Base-by-base conservation (phyloP, 2,329 filamentous ascomycete genomes). In the Epichloe festucae region DNA sequence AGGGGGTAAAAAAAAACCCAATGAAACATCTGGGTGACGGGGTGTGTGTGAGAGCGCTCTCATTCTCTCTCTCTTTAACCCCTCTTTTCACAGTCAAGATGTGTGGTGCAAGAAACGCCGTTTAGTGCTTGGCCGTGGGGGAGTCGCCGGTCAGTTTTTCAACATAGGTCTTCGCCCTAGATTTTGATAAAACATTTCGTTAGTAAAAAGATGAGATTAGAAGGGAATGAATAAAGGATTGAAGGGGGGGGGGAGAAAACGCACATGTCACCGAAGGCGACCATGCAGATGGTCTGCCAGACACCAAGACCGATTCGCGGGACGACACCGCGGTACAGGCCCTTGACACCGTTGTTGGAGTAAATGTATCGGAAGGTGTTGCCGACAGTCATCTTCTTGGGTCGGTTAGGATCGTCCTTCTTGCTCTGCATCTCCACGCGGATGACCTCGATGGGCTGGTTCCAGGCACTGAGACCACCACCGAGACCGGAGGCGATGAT, bases 221-320 rank as follows among this genome's bases (percentile, higher is more conserved):
- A 10, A 46, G 11, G 11, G 15, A 12, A 43, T 43, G 11, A 38
- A n/a, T 36, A 27, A 49, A 42, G n/a, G 19, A 41, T 47, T 17
- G 38, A 55, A 52, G 53, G 36, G 45, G 57, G 53, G 36, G 44
- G 57, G 23, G 2, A 1, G 4, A 5, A 23, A 23, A 81, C 89
- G 77, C 74, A 94, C 89, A 95, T 90, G 74, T 97, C 93, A 73
- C 93, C 93, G 71, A 97, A 78, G 65, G 91, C 93, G 73, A 98
- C 93, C 93, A 98, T 98, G 79, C 93, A 98, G 65, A 98, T 86
- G 56, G 93, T 98, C 79, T 98, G 93, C 93, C 93, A 98, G 74
- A 98, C 81, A 67, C 93, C 85, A 58, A 98, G 83, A 61, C 90
- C 90, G 67, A 98, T 90, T 69, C 93, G 85, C 62, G 93, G 93